Base-by-base conservation (phyloP, 371 early-diverging fungal genomes). In the Mortierella sp. region DNA sequence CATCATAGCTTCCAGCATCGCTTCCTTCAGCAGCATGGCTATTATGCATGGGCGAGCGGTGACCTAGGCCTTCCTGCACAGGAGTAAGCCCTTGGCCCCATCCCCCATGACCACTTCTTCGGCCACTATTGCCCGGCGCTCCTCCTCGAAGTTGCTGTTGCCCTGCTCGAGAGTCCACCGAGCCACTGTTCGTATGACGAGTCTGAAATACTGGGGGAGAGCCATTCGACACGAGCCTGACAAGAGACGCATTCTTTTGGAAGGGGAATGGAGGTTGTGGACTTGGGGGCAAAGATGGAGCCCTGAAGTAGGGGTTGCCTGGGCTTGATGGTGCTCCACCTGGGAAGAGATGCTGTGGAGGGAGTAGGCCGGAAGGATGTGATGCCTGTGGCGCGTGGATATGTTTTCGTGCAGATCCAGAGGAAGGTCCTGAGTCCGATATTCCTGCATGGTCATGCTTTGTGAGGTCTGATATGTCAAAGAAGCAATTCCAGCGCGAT, bases 401-500 rank as follows among this genome's bases (percentile, higher is more conserved):
- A 9, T 68, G 68, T 31, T 61, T 67, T 34, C 63, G 69, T 13
- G 40, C 21, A 19, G 62, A 41, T 2, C 60, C 72, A 5, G 51
- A 27, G 6, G 39, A 49, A 14, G 59, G n/a, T 34, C 39, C 31
- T 34, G 44, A 51, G 31, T 57, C 31, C 39, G 59, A 54, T 2
- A 47, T 45, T n/a, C 54, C 57, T 14, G 71, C 13, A 56, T 85
- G 84, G 13, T 86, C 85, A 24, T 80, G 66, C 47, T 85, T 85
- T 12, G 85, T 74, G 60, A 85, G 61, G n/a, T 82, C 78, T 3
- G 81, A 76, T 0, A 88, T 86, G 64, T 89, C 90, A 61, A 91
- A 51, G 80, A 83, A 82, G n/a, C 87, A 87, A 54, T 88, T 86
- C 90, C 90, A 90, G 59, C 86, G 85, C 0, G 89, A 89, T 43